These are phyloP conservation scores for Penicillium canariense DNA, from an alignment of 495 filamentous ascomycete genomes.

Conservation along the genomic window DNA sequence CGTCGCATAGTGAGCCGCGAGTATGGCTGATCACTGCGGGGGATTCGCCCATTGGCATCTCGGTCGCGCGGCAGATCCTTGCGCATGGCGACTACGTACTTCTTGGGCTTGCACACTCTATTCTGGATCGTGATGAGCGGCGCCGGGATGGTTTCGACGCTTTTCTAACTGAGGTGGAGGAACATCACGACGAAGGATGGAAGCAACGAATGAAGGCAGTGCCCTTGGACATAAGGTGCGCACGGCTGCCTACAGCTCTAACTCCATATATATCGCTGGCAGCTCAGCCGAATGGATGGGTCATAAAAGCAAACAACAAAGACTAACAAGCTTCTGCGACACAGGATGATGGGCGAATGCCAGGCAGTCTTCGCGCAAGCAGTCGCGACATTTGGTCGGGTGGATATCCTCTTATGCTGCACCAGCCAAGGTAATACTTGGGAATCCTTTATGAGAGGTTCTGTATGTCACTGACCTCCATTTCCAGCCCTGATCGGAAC, in stretches of 20 bases:
- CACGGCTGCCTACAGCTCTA: not conserved
- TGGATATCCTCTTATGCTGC: constrained; percentile 88
- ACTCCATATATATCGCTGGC: too few relatives aligned
- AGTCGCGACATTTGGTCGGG: constrained; percentile 74
- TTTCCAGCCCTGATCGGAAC: constrained; percentile 78
- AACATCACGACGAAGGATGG: constrained; percentile 51
- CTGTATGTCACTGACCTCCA: not conserved
- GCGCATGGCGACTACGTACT: constrained; percentile 84
- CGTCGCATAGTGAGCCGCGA: constrained; percentile 55
- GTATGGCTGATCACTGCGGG: constrained; percentile 90
- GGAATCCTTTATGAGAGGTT: not conserved
- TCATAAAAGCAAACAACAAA: not conserved
- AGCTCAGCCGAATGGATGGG: too few relatives aligned
- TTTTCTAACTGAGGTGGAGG: constrained; percentile 68
- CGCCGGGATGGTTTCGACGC: constrained; percentile 51
- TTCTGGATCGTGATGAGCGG: constrained; percentile 41
- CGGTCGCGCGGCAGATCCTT: constrained; percentile 70
- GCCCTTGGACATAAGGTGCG: constrained; percentile 53
- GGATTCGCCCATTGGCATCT: constrained; percentile 73
- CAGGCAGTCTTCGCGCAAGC: constrained; percentile 87
- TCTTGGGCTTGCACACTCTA: constrained; percentile 64
- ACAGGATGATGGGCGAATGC: constrained; percentile 51
- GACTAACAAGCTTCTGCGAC: constrained; percentile 11
- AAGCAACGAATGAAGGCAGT: constrained; percentile 41
- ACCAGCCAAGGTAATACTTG: constrained; percentile 67